phyloP scores from a whole-genome alignment of 177 flowering plant genomes.

The Tripterygium wilfordii region DNA sequence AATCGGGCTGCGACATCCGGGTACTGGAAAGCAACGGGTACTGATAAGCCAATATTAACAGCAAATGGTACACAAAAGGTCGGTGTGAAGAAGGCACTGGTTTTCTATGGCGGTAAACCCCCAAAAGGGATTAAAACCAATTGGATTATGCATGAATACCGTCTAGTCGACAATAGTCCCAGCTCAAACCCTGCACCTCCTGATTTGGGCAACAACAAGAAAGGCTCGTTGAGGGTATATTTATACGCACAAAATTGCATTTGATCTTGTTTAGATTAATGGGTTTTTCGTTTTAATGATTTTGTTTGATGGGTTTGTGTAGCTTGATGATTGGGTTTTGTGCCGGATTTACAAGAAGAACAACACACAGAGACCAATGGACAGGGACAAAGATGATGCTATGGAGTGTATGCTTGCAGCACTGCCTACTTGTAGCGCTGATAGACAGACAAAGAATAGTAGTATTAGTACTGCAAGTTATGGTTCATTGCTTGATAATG shows the following conservation, averaged over 20 bases:
- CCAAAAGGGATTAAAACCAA: constrained; percentile 44
- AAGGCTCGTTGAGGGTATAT: constrained; percentile 28
- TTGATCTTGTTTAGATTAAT: not conserved
- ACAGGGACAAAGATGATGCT: constrained; percentile 16
- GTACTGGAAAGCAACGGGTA: constrained; percentile 52
- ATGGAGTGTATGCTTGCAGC: constrained; percentile 18
- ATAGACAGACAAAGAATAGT: no score
- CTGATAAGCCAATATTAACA: constrained; percentile 41
- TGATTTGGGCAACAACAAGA: constrained; percentile 13
- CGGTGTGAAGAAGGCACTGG: constrained; percentile 45
- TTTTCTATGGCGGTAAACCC: constrained; percentile 46
- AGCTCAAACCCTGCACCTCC: constrained; percentile 10
- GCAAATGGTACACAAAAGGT: constrained; percentile 34
- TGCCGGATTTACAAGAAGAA: constrained; percentile 44
- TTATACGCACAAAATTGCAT: not conserved
- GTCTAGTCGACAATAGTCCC: constrained; percentile 14
- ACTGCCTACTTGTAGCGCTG: constrained; percentile 4
- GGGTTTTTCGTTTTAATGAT: not conserved
- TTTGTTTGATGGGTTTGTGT: not conserved
- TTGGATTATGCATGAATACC: constrained; percentile 52
- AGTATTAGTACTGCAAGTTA: constrained; percentile 10
- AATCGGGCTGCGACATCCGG: constrained; percentile 49
- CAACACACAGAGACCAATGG: constrained; percentile 21
- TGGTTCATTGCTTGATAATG: constrained; percentile 22
- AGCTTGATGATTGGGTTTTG: constrained; percentile 50